Conservation (phyloP, 176 grass and related monocot species). For the Musa itinerans region DNA sequence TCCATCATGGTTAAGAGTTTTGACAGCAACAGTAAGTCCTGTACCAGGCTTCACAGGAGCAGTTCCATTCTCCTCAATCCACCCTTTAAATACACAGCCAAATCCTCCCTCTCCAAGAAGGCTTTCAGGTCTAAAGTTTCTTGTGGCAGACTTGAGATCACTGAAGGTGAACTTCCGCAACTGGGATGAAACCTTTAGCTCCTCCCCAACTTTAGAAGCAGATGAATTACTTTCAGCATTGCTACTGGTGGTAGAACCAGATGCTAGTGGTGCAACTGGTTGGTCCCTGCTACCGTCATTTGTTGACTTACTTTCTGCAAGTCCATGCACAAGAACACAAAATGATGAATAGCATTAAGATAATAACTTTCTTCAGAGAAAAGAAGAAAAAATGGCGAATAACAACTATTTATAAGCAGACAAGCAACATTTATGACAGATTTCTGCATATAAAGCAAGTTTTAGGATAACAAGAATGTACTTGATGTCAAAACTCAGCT, state of each 20-base stretch:
- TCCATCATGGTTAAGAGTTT: slow-evolving; percentile 98
- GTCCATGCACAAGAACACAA: slow-evolving; percentile 27
- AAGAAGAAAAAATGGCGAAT: background rate
- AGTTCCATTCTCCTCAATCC: slow-evolving; percentile 99
- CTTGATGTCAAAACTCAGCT: background rate
- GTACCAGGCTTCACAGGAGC: slow-evolving; percentile 95
- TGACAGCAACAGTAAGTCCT: slow-evolving; percentile 92
- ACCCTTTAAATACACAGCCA: slow-evolving; percentile 98
- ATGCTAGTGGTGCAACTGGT: slow-evolving; percentile 46
- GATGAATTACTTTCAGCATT: slow-evolving; percentile 73
- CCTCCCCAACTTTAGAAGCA: slow-evolving; percentile 71
- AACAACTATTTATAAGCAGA: background rate
- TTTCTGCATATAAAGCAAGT: background rate
- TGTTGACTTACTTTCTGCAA: slow-evolving; percentile 59
- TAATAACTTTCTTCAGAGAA: background rate
- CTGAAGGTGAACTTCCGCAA: slow-evolving; percentile 86
- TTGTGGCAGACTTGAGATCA: slow-evolving; percentile 87
- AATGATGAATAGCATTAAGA: background rate
- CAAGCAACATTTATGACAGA: background rate
- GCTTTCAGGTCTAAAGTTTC: slow-evolving; percentile 95
- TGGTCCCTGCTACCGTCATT: slow-evolving; percentile 50
- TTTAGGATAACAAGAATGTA: background rate
- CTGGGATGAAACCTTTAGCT: slow-evolving; percentile 82
- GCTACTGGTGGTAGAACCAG: slow-evolving; percentile 75
- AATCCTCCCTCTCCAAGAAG: slow-evolving; percentile 98